These are phyloP conservation scores for Paramecium pentaurelia DNA, from an alignment of 73 alveolate genomes.

Conservation along the genomic window DNA sequence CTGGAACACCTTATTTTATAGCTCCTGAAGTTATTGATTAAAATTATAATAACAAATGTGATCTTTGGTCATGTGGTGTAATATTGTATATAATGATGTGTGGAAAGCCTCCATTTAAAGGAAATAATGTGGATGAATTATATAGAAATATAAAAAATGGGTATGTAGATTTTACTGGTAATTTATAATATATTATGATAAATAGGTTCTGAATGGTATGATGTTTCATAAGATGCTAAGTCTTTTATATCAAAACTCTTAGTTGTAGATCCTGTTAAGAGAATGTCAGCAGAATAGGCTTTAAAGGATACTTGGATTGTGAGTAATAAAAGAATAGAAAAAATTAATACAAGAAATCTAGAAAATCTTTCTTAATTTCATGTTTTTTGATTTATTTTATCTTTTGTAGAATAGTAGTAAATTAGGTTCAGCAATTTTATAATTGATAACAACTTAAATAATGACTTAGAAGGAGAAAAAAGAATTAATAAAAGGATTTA, in stretches of 20 bases:
- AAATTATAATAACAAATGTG: conserved; percentile 74
- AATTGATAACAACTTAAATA: conserved; percentile 43
- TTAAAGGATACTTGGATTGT: conserved; percentile 66
- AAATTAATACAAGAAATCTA: not conserved
- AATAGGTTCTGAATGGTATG: conserved; percentile 29
- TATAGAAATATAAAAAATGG: conserved; percentile 60
- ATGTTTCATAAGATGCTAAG: conserved; percentile 66
- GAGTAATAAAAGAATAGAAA: conserved; percentile 25
- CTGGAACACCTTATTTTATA: conserved; percentile 46
- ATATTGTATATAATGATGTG: conserved; percentile 73
- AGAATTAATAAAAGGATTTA: conserved; percentile 62
- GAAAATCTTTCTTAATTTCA: conserved; percentile 46
- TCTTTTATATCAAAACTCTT: conserved; percentile 68
- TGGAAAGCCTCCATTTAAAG: conserved; percentile 78
- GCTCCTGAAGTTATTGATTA: conserved; percentile 77
- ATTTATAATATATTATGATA: not conserved
- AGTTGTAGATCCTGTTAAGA: conserved; percentile 60
- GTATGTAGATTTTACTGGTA: not conserved
- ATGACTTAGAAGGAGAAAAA: conserved; percentile 49
- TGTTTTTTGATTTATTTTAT: not conserved
- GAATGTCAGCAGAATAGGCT: conserved; percentile 72
- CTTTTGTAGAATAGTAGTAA: not conserved
- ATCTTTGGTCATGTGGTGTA: conserved; percentile 83
- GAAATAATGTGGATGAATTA: conserved; percentile 66
- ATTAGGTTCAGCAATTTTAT: conserved; percentile 39